phyloP scores from a whole-genome alignment of 2,329 filamentous ascomycete species.

The Fusarium ambrosium region DNA sequence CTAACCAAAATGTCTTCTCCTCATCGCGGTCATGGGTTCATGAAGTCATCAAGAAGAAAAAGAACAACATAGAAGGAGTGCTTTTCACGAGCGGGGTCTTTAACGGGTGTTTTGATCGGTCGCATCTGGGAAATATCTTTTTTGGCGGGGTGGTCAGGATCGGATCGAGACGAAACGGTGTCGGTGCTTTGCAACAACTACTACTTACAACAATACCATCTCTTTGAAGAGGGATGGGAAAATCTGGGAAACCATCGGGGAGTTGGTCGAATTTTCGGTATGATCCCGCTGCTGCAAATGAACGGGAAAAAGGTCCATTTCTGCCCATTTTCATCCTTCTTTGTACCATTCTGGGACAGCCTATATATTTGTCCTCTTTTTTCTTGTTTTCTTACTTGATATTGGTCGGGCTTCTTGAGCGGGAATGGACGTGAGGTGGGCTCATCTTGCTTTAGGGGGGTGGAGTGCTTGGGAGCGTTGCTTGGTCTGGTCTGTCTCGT shows the following conservation, averaged over 20 bases:
- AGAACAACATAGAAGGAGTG: conserved; percentile 62
- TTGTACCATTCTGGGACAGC: conserved; percentile 47
- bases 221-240: conserved; percentile 49
- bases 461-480: conserved; percentile 45
- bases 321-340: conserved; percentile 45
- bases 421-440: conserved; percentile 32
- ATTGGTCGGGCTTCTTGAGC: conserved; percentile 22
- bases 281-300: conserved; percentile 49
- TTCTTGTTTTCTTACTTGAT: conserved; percentile 40
- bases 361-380: conserved; percentile 51
- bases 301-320: conserved; percentile 47
- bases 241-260: conserved; percentile 51
- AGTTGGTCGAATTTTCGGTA: conserved; percentile 54
- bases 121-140: conserved; percentile 51
- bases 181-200: conserved; percentile 45
- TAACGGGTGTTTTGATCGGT: conserved; percentile 55
- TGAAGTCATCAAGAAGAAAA: conserved; percentile 60
- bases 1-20: conserved; percentile 51
- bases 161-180: conserved; percentile 51
- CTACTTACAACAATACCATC: conserved; percentile 38
- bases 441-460: conserved; percentile 34
- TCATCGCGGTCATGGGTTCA: conserved; percentile 57
- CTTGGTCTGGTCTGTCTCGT: conserved; percentile 48
- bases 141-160: conserved; percentile 51
- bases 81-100: conserved; percentile 50